A percentile compares a stretch with the other conserved stretches of the same genome.
phyloP scores from a whole-genome alignment of 2,329 filamentous ascomycete species.

The Seiridium cupressi region DNA sequence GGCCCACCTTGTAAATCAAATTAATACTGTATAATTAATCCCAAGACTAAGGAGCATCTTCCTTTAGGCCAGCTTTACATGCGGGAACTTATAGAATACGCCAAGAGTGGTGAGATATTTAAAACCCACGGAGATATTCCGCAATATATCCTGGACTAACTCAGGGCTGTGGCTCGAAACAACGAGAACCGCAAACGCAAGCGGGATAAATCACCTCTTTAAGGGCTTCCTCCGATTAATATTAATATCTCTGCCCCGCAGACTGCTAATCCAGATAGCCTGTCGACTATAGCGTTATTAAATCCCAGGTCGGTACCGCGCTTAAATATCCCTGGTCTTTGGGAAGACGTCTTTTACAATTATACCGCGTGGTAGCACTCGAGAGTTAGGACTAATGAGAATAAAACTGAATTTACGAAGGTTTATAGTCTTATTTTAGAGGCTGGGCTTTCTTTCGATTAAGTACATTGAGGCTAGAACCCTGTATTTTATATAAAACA shows the following conservation, averaged over 20 bases:
- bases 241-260: background rate
- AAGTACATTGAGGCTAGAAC: background rate
- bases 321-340: background rate
- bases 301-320: background rate
- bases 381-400: background rate
- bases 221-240: background rate
- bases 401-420: background rate
- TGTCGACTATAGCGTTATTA: background rate
- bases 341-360: background rate
- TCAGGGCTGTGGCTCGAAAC: background rate
- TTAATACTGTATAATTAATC: too few relatives aligned
- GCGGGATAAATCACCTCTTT: background rate
- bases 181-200: background rate
- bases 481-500: background rate
- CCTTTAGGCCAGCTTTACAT: background rate
- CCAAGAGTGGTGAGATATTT: background rate
- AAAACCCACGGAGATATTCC: background rate
- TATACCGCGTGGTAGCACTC: background rate
- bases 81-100: background rate
- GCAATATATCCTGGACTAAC: background rate
- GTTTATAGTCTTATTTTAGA: background rate
- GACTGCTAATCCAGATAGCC: background rate
- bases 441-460: background rate
- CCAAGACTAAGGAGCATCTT: background rate
- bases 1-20: background rate